These are phyloP conservation scores for Rugonectria rugulosa DNA, from an alignment of 2,329 filamentous ascomycete genomes.

Conservation along the genomic window DNA sequence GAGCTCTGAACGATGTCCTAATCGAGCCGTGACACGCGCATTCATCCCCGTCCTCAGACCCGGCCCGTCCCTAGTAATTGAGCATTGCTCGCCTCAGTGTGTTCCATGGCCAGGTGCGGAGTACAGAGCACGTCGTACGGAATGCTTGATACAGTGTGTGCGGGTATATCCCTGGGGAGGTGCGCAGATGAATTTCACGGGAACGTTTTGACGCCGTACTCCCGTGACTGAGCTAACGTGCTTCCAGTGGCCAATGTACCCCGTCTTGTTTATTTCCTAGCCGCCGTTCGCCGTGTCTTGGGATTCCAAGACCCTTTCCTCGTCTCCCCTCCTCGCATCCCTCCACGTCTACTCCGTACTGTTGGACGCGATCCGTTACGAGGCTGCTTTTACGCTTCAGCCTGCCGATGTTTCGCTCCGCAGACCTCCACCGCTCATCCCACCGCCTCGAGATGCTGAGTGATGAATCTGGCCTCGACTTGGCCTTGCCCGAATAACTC, in stretches of 20 bases:
- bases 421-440: slow-evolving; percentile 22
- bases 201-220: background rate
- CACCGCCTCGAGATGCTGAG: slow-evolving; percentile 22
- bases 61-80: slow-evolving; percentile 41
- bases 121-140: background rate
- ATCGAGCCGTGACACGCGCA: slow-evolving; percentile 27
- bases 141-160: slow-evolving; percentile 6
- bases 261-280: slow-evolving; percentile 28
- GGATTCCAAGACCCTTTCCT: slow-evolving; percentile 2
- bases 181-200: background rate
- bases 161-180: slow-evolving; percentile 10
- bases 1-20: slow-evolving; percentile 17
- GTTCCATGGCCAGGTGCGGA: slow-evolving; percentile 1
- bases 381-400: too few relatives aligned
- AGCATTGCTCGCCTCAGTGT: slow-evolving; percentile 18
- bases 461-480: slow-evolving; percentile 25
- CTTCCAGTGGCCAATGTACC: slow-evolving; percentile 19
- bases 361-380: too few relatives aligned
- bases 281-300: slow-evolving; percentile 29
- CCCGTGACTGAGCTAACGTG: slow-evolving; percentile 18
- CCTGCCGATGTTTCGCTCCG: slow-evolving; percentile 12
- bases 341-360: background rate
- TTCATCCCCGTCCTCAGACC: slow-evolving; percentile 30
- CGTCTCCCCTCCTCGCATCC: slow-evolving; percentile 20
- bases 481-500: slow-evolving; percentile 19